These are phyloP conservation scores for Coccomyxa subellipsoidea DNA, from an alignment of 163 green algal genomes.

Conservation along the genomic window DNA sequence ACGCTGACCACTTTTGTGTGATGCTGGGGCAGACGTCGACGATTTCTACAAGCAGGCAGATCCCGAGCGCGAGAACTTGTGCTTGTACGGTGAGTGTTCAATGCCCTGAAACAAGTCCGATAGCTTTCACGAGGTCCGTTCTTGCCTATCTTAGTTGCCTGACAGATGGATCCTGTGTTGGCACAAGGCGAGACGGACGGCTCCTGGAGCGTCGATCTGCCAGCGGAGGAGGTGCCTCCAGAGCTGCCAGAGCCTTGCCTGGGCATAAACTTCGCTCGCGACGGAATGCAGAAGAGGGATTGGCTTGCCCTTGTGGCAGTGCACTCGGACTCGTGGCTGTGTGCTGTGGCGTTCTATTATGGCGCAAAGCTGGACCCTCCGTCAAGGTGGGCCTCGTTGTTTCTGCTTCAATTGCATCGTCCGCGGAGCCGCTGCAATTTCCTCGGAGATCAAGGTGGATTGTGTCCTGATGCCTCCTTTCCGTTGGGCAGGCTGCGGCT, in stretches of 20 bases:
- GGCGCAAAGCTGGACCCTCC: slow-evolving; percentile 77
- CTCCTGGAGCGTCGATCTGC: slow-evolving; percentile 87
- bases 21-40: slow-evolving; percentile 64
- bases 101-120: background rate
- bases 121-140: background rate
- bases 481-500: slow-evolving; percentile 59
- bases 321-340: slow-evolving; percentile 95
- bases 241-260: slow-evolving; percentile 96
- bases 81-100: slow-evolving; percentile 5
- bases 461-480: slow-evolving; percentile 18
- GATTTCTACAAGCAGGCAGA: slow-evolving; percentile 78
- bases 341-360: slow-evolving; percentile 94
- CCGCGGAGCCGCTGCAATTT: background rate
- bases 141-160: slow-evolving; percentile 7
- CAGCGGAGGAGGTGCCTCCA: slow-evolving; percentile 88
- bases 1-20: background rate
- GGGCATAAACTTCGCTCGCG: slow-evolving; percentile 94
- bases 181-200: slow-evolving; percentile 74
- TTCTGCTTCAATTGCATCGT: no score
- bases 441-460: slow-evolving; percentile 5
- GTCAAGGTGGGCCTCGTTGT: background rate
- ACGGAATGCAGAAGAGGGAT: slow-evolving; percentile 75
- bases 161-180: background rate
- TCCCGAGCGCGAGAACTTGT: slow-evolving; percentile 90
- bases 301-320: slow-evolving; percentile 97